These are phyloP conservation scores for Penicillium hesseltinei DNA, from an alignment of 2,329 filamentous ascomycete genomes.

Conservation along the genomic window DNA sequence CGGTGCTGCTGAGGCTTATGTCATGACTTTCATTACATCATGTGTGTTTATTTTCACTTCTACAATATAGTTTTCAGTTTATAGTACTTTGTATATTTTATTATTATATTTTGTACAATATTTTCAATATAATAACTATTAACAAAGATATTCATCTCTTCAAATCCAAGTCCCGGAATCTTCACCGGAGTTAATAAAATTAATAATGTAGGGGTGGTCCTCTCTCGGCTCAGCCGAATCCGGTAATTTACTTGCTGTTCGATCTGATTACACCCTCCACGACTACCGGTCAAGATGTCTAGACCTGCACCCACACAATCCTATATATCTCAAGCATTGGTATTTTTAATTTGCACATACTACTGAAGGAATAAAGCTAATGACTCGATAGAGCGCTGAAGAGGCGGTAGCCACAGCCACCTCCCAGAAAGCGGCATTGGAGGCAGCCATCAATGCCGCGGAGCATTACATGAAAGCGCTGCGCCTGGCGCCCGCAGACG, in stretches of 20 bases:
- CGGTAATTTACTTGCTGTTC: conserved; percentile 8
- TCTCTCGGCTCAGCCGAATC: conserved; percentile 13
- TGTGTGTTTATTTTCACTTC: neutral
- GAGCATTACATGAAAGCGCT: conserved; percentile 80
- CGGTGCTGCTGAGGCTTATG: conserved; percentile 10
- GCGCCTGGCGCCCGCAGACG: conserved; percentile 57
- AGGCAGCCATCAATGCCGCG: conserved; percentile 71
- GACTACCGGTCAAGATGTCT: conserved; percentile 27
- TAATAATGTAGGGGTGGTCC: neutral
- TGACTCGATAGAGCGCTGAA: conserved; percentile 52
- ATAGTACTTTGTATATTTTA: too few species aligned
- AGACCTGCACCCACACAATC: conserved; percentile 27
- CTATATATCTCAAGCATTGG: conserved; percentile 33
- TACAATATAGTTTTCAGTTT: too few species aligned
- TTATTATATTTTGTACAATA: neutral
- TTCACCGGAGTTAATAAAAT: conserved; percentile 1
- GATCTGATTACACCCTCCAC: conserved; percentile 11
- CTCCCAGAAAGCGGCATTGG: conserved; percentile 64
- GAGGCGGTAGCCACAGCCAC: conserved; percentile 50
- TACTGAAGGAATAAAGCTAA: conserved; percentile 20
- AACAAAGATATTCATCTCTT: neutral
- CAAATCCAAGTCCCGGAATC: neutral
- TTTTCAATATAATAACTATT: neutral
- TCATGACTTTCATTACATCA: conserved; percentile 2
- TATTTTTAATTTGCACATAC: conserved; percentile 16